A percentile compares a stretch with the other conserved stretches of the same genome.
Evolutionary conservation across 1,139 yeast species (phyloP).

Genomic region (Pichia sp.): DNA sequence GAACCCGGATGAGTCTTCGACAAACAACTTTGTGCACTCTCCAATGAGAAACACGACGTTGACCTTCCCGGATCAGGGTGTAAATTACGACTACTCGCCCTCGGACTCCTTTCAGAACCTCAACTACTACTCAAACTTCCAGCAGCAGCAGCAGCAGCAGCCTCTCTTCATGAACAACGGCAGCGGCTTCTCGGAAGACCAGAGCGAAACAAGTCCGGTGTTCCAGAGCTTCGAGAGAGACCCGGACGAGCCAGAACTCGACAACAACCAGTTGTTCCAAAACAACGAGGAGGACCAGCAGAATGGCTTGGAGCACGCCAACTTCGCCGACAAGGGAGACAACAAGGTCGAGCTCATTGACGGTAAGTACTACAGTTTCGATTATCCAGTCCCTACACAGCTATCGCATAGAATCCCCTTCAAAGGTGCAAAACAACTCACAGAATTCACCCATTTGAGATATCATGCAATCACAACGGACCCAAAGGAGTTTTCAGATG

Average conservation of each 20-base stretch:
- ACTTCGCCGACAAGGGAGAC: slow-evolving; percentile 28
- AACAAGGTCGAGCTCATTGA: slow-evolving; percentile 28
- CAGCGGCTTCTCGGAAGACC: not conserved
- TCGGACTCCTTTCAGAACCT: slow-evolving; percentile 10
- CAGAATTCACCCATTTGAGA: slow-evolving; percentile 72
- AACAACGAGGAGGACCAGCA: slow-evolving; percentile 13
- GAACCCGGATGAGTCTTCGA: slow-evolving; percentile 6
- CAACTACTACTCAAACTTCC: not conserved
- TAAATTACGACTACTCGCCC: slow-evolving; percentile 11
- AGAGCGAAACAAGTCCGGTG: slow-evolving; percentile 4
- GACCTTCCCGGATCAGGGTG: not conserved
- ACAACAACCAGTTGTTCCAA: slow-evolving; percentile 16
- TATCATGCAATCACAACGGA: slow-evolving; percentile 82
- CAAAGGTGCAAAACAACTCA: slow-evolving; percentile 43
- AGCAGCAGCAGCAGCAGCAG: not conserved
- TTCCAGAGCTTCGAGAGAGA: slow-evolving; percentile 29
- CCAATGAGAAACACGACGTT: slow-evolving; percentile 4
- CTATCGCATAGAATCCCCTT: slow-evolving; percentile 50
- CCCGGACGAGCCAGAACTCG: slow-evolving; percentile 28
- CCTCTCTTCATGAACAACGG: not conserved
- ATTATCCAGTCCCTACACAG: slow-evolving; percentile 67
- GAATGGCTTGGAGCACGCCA: slow-evolving; percentile 17
- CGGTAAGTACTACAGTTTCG: slow-evolving; percentile 69
- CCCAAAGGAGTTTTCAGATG: slow-evolving; percentile 56
- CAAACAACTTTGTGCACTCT: slow-evolving; percentile 6